Evolutionary conservation across 306 rosid genomes (phyloP), one percentile per base, ranked within the genome.

Genomic region (Glycine soja): DNA sequence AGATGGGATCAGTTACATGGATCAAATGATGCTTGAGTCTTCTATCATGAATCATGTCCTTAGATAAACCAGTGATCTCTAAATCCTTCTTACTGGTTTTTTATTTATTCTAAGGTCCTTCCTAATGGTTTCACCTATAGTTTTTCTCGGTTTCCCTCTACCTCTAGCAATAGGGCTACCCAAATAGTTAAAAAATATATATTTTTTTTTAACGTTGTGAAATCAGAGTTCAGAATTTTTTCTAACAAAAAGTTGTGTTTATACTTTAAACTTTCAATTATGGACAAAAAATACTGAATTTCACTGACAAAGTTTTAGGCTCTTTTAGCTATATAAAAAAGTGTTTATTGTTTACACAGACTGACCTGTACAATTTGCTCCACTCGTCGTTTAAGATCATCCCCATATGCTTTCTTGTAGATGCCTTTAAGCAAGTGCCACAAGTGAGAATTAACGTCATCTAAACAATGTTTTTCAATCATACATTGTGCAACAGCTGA

Each of bases 321-420:
- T 36, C n/a, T 45, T 30, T 69, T 16, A 45, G 56, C 19, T 48
- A 24, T 36, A 66, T n/a, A 8, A 42, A 56, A 3, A 56, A 40
- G 6, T 75, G 6, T 9, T 38, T 12, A 12, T 36, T 70, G 14
- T 58, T 71, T 67, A 38, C 14, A 4, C 4, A 4, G 1, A 77
- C 94, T 82, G 16, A 91, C 98, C 90, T 88, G 78, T 80, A 88
- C 53, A 53, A 94, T 86, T 88, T 86, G 87, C 53, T 92, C 87
- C 57, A 45, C 84, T 62, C 97, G 81, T 19, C 57, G 84, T 38
- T 84, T 78, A 51, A 94, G 86, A 82, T 87, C 88, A 16, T 88
- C 91, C 3, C 79, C 83, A 6, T 83, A 86, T 18, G 92, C 88
- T 43, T 89, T 85, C 84, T 87, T 92, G 89, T 94, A 77, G 36